Conservation (phyloP, 2,329 filamentous ascomycete genomes). For the Fonsecaea multimorphosa region DNA sequence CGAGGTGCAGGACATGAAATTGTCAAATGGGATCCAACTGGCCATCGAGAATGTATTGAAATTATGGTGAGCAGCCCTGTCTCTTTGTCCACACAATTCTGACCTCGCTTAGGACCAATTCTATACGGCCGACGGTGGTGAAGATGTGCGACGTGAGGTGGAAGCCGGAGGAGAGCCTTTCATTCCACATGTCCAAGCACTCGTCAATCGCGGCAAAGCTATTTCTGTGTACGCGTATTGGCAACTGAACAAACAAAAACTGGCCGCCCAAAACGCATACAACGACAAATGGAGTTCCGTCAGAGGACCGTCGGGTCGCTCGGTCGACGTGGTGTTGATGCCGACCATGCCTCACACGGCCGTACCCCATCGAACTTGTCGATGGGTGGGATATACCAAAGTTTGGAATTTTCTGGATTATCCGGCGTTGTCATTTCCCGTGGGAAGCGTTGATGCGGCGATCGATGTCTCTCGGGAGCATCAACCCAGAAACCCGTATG, state of each 20-base stretch:
- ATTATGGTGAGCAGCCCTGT: constrained; percentile 49
- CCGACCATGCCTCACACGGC: constrained; percentile 64
- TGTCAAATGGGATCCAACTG: constrained; percentile 34
- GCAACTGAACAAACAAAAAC: constrained; percentile 68
- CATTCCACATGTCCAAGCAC: constrained; percentile 63
- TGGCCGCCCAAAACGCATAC: constrained; percentile 60
- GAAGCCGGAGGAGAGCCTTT: constrained; percentile 63
- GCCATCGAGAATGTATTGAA: constrained; percentile 34
- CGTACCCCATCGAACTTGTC: constrained; percentile 43
- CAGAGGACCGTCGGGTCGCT: constrained; percentile 53
- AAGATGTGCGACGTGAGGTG: constrained; percentile 65
- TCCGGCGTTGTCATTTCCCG: constrained; percentile 62
- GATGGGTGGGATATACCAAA: constrained; percentile 61
- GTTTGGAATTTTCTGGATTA: constrained; percentile 70
- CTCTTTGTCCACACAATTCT: too few relatives aligned
- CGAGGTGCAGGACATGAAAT: constrained; percentile 60
- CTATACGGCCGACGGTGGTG: constrained; percentile 67
- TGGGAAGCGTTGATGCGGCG: too few relatives aligned
- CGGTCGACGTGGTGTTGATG: constrained; percentile 63
- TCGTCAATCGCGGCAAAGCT: constrained; percentile 59
- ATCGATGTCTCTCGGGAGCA: constrained; percentile 48
- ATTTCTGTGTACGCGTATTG: constrained; percentile 71
- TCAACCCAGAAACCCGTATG: constrained; percentile 56
- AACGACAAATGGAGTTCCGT: constrained; percentile 64
- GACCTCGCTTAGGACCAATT: constrained; percentile 58